Base-by-base conservation (phyloP, 768 basidiomycete genomes). In the Cytidiella melzeri region DNA sequence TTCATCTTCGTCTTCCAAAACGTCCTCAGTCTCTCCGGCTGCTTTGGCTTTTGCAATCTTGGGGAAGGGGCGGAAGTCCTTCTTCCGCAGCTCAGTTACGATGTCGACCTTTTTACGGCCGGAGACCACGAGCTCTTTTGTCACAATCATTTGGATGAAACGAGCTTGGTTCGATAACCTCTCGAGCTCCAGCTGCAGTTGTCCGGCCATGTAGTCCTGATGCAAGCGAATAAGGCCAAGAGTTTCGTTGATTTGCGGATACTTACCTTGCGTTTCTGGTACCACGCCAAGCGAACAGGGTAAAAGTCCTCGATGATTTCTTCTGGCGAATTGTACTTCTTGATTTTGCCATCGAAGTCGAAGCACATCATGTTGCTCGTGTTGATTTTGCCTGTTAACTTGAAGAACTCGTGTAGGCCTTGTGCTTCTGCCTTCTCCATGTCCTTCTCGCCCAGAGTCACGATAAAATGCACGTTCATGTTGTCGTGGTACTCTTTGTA, bases 301-400 rank as follows among this genome's bases (percentile, higher is more conserved):
- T 90, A 99, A 64, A 96, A 99, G 34, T 96, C 94, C 55, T 90
- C 83, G 40, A 98, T 66, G 46, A 99, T 90, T 56, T 93, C 87
- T 62, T 98, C 96, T 0, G 96, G 81, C 0, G 83, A 78, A 15
- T 79, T 72, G 65, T 97, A 98, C 68, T 84, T 94, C 71, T 84
- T 92, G 70, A 99, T 95, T 73, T 95, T 96, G 57, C 91, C 86
- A 15, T 94, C 88, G 52, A 89, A 79, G 67, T 99, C 95, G 66
- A 99, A 99, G 68, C 92, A 93, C 15, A 98, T 96, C 96, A 99
- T 98, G 71, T 99, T 99, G 64, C 81, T 79, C 13, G 92, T 96
- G 65, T 76, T 87, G 65, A 99, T 69, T 65, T 93, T 89, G 41
- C 76, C 68, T 12, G 81, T 81, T 53, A 97, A 71, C 68, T 92